A percentile compares a stretch with the other conserved stretches of the same genome.
phyloP scores from a whole-genome alignment of 176 grass and related monocot genomes.

The Cocos nucifera region DNA sequence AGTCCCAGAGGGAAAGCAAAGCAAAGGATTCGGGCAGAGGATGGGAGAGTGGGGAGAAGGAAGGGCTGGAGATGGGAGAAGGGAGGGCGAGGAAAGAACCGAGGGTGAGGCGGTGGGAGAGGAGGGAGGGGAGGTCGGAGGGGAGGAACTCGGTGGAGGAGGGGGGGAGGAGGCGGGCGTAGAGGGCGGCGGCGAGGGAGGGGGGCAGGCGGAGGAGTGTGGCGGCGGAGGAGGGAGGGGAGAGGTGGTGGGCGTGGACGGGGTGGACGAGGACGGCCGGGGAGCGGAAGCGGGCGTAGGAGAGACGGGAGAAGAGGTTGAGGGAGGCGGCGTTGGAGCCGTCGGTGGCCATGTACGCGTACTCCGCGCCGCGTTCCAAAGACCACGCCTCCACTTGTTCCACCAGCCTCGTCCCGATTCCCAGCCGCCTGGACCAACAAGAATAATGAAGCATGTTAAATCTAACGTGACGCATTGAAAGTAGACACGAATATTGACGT shows the following conservation, averaged over 20 bases:
- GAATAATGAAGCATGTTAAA: background rate
- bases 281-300: constrained; percentile 45
- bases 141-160: constrained; percentile 53
- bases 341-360: constrained; percentile 62
- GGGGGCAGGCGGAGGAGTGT: constrained; percentile 33
- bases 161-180: constrained; percentile 26
- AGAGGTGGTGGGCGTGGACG: constrained; percentile 38
- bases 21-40: constrained; percentile 33
- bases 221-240: background rate
- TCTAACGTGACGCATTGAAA: background rate
- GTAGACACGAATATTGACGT: too few species aligned
- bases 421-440: constrained; percentile 29
- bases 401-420: constrained; percentile 50
- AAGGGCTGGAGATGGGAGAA: background rate
- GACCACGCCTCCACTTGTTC: constrained; percentile 42
- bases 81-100: constrained; percentile 52
- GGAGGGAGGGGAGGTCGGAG: constrained; percentile 48
- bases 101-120: constrained; percentile 56
- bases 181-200: constrained; percentile 24
- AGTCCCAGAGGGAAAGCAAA: constrained; percentile 59
- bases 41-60: background rate
- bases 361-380: constrained; percentile 21
- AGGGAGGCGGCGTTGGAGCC: constrained; percentile 48
- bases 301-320: constrained; percentile 53
- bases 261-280: constrained; percentile 49